A percentile compares a stretch with the other conserved stretches of the same genome.
Evolutionary conservation across 2,329 filamentous ascomycete species (phyloP).

Genomic region (Fusarium marasasianum): DNA sequence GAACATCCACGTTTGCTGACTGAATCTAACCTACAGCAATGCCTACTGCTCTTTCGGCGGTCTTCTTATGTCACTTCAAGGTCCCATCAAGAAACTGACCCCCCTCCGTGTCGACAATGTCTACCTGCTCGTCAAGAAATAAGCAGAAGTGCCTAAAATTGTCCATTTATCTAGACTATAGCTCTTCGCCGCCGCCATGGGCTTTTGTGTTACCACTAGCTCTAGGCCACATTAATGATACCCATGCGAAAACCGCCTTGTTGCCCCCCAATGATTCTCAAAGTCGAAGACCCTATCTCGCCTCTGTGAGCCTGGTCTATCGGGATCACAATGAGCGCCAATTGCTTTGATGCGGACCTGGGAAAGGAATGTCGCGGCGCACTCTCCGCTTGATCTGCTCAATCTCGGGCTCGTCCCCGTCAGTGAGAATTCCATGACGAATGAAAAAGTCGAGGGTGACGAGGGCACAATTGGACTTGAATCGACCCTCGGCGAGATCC

Average conservation of each 20-base stretch:
- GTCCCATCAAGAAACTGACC: conserved; percentile 94
- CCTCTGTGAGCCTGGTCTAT: neutral
- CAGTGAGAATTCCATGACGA: conserved; percentile 81
- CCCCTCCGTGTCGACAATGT: conserved; percentile 91
- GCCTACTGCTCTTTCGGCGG: conserved; percentile 95
- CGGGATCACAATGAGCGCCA: conserved; percentile 39
- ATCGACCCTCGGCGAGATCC: conserved; percentile 76
- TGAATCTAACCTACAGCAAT: conserved; percentile 67
- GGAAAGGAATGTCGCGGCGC: conserved; percentile 84
- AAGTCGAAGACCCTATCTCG: conserved; percentile 2
- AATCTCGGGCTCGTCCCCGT: conserved; percentile 81
- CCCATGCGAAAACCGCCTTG: conserved; percentile 32
- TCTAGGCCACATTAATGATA: conserved; percentile 40
- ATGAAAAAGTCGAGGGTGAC: conserved; percentile 91
- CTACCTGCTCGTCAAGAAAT: conserved; percentile 95
- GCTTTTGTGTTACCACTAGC: conserved; percentile 27
- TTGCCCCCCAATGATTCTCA: conserved; percentile 14
- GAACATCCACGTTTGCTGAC: conserved; percentile 18
- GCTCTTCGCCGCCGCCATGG: conserved; percentile 6
- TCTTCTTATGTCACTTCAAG: conserved; percentile 87
- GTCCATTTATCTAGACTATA: conserved; percentile 23
- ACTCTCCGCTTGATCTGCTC: conserved; percentile 78
- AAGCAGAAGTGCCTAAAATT: conserved; percentile 32
- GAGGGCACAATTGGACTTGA: conserved; percentile 92
- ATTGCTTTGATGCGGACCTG: conserved; percentile 66